These are phyloP conservation scores for Cyberlindnera suaveolens DNA, from an alignment of 805 yeast species.

Conservation along the genomic window DNA sequence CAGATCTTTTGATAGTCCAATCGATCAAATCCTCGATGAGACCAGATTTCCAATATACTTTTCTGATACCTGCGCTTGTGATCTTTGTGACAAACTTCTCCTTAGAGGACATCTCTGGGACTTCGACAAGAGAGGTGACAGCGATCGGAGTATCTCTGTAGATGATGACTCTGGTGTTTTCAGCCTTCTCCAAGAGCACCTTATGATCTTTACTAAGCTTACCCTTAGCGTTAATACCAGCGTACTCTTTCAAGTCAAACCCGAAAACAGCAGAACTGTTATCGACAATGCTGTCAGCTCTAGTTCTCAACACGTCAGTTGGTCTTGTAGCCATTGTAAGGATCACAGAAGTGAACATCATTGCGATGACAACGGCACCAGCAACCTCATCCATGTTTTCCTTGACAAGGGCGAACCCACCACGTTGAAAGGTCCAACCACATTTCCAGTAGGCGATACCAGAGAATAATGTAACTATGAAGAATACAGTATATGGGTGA, in stretches of 20 bases:
- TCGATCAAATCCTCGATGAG: constrained; percentile 56
- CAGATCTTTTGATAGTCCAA: constrained; percentile 49
- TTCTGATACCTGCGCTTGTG: constrained; percentile 56
- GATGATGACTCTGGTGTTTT: constrained; percentile 47
- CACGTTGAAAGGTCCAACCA: constrained; percentile 9
- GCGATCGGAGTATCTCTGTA: constrained; percentile 75
- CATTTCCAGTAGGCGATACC: constrained; percentile 11
- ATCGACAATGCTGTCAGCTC: constrained; percentile 32
- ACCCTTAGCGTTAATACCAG: constrained; percentile 25
- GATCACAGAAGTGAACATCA: constrained; percentile 32
- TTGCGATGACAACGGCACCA: constrained; percentile 32
- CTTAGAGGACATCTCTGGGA: constrained; percentile 35
- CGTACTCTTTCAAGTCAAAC: constrained; percentile 42
- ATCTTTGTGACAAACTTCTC: constrained; percentile 44
- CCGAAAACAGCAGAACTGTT: constrained; percentile 41
- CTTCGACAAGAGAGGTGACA: constrained; percentile 39
- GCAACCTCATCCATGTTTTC: constrained; percentile 15
- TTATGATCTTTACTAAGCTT: constrained; percentile 16
- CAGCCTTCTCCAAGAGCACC: constrained; percentile 30
- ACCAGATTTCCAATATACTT: constrained; percentile 60
- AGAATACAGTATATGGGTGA: constrained; percentile 33
- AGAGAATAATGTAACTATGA: constrained; percentile 8
- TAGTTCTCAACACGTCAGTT: constrained; percentile 42
- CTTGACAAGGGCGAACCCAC: constrained; percentile 14
- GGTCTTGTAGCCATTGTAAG: constrained; percentile 34